A percentile compares a stretch with the other conserved stretches of the same genome.
Evolutionary conservation across 805 yeast species (phyloP).

Genomic region (Barnettozyma sp.): DNA sequence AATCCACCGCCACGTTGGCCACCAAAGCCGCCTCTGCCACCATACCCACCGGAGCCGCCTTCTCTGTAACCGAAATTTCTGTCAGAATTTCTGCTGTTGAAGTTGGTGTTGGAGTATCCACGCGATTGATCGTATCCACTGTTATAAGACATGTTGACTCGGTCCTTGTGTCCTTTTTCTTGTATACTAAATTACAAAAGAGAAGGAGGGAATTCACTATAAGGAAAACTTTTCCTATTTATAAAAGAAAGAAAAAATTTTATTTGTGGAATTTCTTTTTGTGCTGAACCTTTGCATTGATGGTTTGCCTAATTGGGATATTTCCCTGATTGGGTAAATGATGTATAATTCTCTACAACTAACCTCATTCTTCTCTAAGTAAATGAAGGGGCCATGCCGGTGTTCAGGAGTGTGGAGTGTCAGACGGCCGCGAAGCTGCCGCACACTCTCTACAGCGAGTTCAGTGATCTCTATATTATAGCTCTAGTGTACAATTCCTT

Average conservation of each 20-base stretch:
- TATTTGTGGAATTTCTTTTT: too few relatives aligned
- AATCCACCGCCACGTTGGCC: slow-evolving; percentile 21
- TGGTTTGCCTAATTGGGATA: too few relatives aligned
- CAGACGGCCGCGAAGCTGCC: too few relatives aligned
- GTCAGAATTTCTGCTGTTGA: slow-evolving; percentile 28
- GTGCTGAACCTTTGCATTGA: too few relatives aligned
- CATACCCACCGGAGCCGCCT: slow-evolving; percentile 24
- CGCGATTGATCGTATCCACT: slow-evolving; percentile 26
- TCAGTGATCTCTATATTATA: too few relatives aligned
- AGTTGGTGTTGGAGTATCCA: slow-evolving; percentile 27
- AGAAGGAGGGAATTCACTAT: slow-evolving; percentile 1
- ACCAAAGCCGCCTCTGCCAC: slow-evolving; percentile 33
- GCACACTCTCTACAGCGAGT: too few relatives aligned
- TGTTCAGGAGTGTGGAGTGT: too few relatives aligned
- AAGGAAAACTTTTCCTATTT: slow-evolving; percentile 1
- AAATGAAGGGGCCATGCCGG: too few relatives aligned
- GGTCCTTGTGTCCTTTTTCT: background rate
- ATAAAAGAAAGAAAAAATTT: slow-evolving; percentile 2
- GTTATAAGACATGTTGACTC: slow-evolving; percentile 31
- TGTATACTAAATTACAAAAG: too few relatives aligned
- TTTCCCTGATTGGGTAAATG: too few relatives aligned
- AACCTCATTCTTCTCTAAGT: too few relatives aligned
- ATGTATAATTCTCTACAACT: too few relatives aligned
- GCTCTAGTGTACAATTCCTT: slow-evolving; percentile 1
- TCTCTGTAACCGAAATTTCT: slow-evolving; percentile 31